Evolutionary conservation across 176 grass and related monocot genomes (phyloP), one percentile per base, ranked within the genome.

Genomic region (Rhynchospora tenuis): DNA sequence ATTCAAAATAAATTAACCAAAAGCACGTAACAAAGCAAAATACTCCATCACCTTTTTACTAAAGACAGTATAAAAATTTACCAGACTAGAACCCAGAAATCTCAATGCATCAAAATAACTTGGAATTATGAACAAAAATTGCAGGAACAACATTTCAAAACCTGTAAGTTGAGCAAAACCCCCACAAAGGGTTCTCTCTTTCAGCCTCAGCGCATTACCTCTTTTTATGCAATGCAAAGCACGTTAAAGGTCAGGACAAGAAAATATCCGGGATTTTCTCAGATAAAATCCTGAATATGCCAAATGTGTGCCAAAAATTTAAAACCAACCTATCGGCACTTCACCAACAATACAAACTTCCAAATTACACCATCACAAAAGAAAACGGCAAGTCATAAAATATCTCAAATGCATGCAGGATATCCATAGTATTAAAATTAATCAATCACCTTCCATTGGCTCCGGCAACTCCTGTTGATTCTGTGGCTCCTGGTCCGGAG

Each of bases 361-460:
- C 76, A 85, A 67, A 81, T 68, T 89, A 64, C 16, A 64, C 6
- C 77, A 87, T 87, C 45, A 87, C 45, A 82, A 7, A 72, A 89
- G 6, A 78, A 87, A 83, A 57, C 38, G 68, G 23, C 79, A 5
- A 26, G 52, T 23, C 86, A 71, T 68, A 88, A 78, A 73, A 57
- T 77, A 55, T 56, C 23, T 11, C 27, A 29, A 77, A 19, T 77
- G 73, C 50, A 29, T 82, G 59, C 23, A 64, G 82, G 67, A 82
- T 22, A 79, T 64, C 9, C 50, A 27, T 31, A 72, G 19, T 47
- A 50, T 46, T 19, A 26, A 81, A 54, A 70, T 61, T 33, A 9
- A 10, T 7, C 50, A 61, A 11, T 83, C 85, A 94, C 92, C 92
- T 97, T 97, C 95, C 95, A 97, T 97, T n/a, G 90, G 92, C 84